Evolutionary conservation across 1,139 yeast species (phyloP).

Genomic region (Sugiyamaella novakii): DNA sequence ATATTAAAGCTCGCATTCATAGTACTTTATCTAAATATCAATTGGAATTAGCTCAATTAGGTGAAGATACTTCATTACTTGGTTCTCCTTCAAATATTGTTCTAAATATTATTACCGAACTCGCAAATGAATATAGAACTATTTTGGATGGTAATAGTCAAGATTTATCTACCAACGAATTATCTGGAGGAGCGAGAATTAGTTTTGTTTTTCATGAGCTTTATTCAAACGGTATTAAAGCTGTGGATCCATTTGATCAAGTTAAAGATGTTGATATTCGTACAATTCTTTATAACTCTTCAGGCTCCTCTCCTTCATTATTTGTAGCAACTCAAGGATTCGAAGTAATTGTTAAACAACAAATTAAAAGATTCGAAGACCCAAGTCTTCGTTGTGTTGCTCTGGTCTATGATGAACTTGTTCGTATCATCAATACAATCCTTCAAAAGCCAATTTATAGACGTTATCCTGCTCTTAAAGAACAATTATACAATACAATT

Average conservation of each 20-base stretch:
- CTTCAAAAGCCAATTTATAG: constrained; percentile 77
- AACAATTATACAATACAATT: constrained; percentile 77
- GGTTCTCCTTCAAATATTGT: constrained; percentile 91
- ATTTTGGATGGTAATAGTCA: constrained; percentile 92
- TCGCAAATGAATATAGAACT: constrained; percentile 88
- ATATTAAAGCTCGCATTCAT: constrained; percentile 88
- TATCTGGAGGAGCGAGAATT: constrained; percentile 95
- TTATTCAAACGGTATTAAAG: constrained; percentile 86
- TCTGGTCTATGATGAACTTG: constrained; percentile 91
- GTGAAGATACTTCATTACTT: constrained; percentile 82
- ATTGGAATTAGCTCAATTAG: constrained; percentile 67
- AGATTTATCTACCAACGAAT: constrained; percentile 78
- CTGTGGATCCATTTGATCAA: constrained; percentile 96
- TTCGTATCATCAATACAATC: constrained; percentile 84
- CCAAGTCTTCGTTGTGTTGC: constrained; percentile 88
- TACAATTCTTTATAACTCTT: constrained; percentile 86
- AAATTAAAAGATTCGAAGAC: constrained; percentile 91
- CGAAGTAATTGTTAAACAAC: constrained; percentile 94
- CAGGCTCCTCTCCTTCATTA: constrained; percentile 96
- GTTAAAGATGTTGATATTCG: constrained; percentile 95
- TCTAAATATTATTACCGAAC: constrained; percentile 86
- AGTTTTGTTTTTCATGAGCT: constrained; percentile 97
- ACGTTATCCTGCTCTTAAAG: constrained; percentile 89
- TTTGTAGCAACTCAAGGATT: constrained; percentile 98
- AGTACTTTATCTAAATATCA: constrained; percentile 86